Conservation (phyloP, 257 asterid species). For the Salvia rosmarinus region DNA sequence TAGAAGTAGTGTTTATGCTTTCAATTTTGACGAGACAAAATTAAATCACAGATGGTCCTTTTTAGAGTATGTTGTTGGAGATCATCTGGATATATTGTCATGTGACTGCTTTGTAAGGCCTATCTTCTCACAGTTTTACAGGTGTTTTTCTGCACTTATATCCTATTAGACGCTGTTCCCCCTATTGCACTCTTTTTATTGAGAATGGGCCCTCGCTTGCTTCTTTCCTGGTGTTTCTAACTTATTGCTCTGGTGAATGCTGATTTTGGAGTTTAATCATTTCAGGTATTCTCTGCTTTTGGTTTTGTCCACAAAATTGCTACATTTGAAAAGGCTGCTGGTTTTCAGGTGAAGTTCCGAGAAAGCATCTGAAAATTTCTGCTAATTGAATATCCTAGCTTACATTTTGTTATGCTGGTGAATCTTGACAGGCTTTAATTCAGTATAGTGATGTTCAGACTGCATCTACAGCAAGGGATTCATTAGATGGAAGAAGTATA, state of each 20-base stretch:
- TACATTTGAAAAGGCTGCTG: constrained; percentile 88
- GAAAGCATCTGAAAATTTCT: neutral
- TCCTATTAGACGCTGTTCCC: constrained; percentile 28
- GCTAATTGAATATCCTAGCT: constrained; percentile 21
- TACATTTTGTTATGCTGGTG: constrained; percentile 28
- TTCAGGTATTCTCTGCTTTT: constrained; percentile 85
- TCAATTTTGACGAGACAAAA: constrained; percentile 52
- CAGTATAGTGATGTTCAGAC: constrained; percentile 78
- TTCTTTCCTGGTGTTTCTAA: constrained; percentile 5
- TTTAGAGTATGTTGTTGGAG: constrained; percentile 69
- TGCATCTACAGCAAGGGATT: constrained; percentile 74
- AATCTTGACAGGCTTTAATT: constrained; percentile 65
- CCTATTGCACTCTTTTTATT: constrained; percentile 23
- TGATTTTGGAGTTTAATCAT: constrained; percentile 30
- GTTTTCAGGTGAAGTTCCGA: constrained; percentile 68
- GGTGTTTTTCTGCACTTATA: constrained; percentile 66
- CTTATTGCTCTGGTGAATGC: constrained; percentile 28
- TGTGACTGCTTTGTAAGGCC: constrained; percentile 69
- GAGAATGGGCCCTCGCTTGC: constrained; percentile 10
- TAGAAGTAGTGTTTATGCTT: constrained; percentile 37
- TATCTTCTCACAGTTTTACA: constrained; percentile 54
- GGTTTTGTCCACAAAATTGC: constrained; percentile 90
- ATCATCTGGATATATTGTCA: constrained; percentile 59
- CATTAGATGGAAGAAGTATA: constrained; percentile 87
- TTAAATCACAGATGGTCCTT: constrained; percentile 68